Percentiles rank a stretch among this genome's conserved stretches.
Conservation (phyloP, 352 stramenopile species). For the Phytophthora lateralis region DNA sequence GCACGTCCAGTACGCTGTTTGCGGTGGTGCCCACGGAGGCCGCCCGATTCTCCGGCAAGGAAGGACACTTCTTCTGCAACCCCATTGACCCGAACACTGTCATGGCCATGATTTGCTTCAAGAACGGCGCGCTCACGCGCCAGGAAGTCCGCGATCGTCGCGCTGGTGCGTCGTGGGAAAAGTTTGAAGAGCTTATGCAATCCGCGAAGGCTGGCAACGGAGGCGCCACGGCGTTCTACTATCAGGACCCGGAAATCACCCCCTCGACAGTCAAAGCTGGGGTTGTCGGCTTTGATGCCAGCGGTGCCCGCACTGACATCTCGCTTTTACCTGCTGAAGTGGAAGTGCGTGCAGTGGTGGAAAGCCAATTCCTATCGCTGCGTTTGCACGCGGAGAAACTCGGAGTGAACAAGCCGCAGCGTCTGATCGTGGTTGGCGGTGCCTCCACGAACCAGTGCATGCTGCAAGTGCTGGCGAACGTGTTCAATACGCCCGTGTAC, state of each 20-base stretch:
- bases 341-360: constrained; percentile 65
- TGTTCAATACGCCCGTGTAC: constrained; percentile 64
- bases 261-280: constrained; percentile 51
- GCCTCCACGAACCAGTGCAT: constrained; percentile 61
- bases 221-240: constrained; percentile 64
- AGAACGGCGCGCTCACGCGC: constrained; percentile 81
- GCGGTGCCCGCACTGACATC: constrained; percentile 29
- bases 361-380: constrained; percentile 70
- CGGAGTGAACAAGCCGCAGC: constrained; percentile 47
- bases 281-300: constrained; percentile 49
- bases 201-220: constrained; percentile 50
- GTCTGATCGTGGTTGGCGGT: constrained; percentile 71
- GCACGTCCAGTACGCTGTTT: constrained; percentile 72
- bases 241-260: constrained; percentile 70
- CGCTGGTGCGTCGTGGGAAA: constrained; percentile 48
- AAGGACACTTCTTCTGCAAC: constrained; percentile 88
- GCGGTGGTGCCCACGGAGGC: constrained; percentile 50
- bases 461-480: constrained; percentile 63
- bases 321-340: constrained; percentile 22
- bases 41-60: constrained; percentile 50
- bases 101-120: constrained; percentile 90
- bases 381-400: constrained; percentile 61
- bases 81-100: constrained; percentile 69
- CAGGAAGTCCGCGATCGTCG: constrained; percentile 60
- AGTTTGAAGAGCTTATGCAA: constrained; percentile 58